phyloP scores from a whole-genome alignment of 2,329 filamentous ascomycete genomes.

The Trichoderma koningii region DNA sequence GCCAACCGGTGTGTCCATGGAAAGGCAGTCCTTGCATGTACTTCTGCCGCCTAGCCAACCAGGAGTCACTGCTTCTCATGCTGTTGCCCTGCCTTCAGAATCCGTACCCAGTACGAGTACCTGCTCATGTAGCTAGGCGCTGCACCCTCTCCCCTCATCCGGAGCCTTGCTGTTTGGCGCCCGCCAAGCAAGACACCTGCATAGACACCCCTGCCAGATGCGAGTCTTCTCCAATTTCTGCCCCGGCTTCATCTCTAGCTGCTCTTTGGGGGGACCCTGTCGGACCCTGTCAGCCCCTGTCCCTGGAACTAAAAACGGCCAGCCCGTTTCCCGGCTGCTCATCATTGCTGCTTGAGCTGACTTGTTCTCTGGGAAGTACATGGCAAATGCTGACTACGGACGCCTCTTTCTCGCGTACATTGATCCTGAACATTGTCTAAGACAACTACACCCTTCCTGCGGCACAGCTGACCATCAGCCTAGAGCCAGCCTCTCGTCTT shows the following conservation, averaged over 20 bases:
- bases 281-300: not conserved
- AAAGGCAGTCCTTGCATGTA: too few relatives aligned
- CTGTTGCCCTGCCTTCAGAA: too few relatives aligned
- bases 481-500: not conserved
- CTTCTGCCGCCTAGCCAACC: too few relatives aligned
- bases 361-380: not conserved
- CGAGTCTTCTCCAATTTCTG: not conserved
- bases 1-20: too few relatives aligned
- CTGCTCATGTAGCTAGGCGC: too few relatives aligned
- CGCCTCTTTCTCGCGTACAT: not conserved
- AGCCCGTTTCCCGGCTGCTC: not conserved
- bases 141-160: not conserved
- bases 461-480: not conserved
- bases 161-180: not conserved
- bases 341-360: not conserved
- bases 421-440: not conserved
- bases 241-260: not conserved
- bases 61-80: too few relatives aligned
- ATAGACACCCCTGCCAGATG: not conserved
- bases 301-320: not conserved
- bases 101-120: too few relatives aligned
- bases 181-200: constrained; percentile 7
- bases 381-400: constrained; percentile 6
- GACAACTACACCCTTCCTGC: not conserved
- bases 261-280: not conserved